These are phyloP conservation scores for Ramaria rubella DNA, from an alignment of 768 basidiomycete species.

Conservation along the genomic window DNA sequence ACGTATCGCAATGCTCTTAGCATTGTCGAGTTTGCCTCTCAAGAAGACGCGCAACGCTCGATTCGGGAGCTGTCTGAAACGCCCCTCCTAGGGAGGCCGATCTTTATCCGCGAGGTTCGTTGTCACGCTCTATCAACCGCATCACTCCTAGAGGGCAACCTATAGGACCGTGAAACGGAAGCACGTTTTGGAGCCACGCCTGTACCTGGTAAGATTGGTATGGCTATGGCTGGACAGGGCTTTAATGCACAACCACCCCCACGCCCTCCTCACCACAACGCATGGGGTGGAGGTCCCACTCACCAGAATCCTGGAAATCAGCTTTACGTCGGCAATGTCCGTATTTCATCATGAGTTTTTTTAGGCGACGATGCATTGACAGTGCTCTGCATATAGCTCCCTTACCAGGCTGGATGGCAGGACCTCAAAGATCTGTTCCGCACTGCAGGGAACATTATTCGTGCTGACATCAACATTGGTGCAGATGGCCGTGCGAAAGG, in stretches of 20 bases:
- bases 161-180: conserved; percentile 91
- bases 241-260: conserved; percentile 74
- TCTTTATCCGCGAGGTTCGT: conserved; percentile 92
- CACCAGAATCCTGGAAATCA: conserved; percentile 74
- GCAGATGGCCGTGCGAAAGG: conserved; percentile 92
- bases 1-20: conserved; percentile 32
- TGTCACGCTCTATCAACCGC: not conserved
- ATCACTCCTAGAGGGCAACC: not conserved
- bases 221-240: conserved; percentile 93
- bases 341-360: conserved; percentile 18
- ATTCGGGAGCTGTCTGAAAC: conserved; percentile 88
- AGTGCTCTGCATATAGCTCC: conserved; percentile 48
- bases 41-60: conserved; percentile 83
- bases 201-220: conserved; percentile 91
- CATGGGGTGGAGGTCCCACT: conserved; percentile 28
- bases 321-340: conserved; percentile 86
- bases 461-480: conserved; percentile 93
- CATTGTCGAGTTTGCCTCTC: conserved; percentile 91
- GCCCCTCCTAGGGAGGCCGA: conserved; percentile 83
- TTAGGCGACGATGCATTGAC: not conserved
- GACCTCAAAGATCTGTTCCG: conserved; percentile 97
- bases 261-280: conserved; percentile 75
- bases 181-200: conserved; percentile 94
- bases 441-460: conserved; percentile 88
- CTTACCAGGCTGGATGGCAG: conserved; percentile 98